These are phyloP conservation scores for Podaxis sp. DNA, from an alignment of 768 basidiomycete genomes.

Conservation along the genomic window DNA sequence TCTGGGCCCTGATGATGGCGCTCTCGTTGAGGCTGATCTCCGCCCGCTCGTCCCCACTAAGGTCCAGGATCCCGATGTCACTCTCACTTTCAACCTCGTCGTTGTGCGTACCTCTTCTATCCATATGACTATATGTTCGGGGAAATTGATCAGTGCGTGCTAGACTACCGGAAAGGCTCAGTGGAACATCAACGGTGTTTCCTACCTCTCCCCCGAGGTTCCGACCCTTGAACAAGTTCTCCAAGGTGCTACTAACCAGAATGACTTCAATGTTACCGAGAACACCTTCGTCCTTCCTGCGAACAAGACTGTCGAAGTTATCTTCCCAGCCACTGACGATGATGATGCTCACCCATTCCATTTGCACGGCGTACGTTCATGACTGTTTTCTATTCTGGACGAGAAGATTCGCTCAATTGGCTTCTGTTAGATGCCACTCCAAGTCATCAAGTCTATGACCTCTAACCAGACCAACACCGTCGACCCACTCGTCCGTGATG, in stretches of 20 bases:
- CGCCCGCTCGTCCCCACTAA: slow-evolving; percentile 24
- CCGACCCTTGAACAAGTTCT: slow-evolving; percentile 26
- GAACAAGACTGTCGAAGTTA: slow-evolving; percentile 22
- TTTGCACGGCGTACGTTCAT: slow-evolving; percentile 13
- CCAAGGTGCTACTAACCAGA: slow-evolving; percentile 14
- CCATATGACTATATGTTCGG: slow-evolving; percentile 6
- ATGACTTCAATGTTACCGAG: slow-evolving; percentile 22
- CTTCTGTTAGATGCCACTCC: neutral
- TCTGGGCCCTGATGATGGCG: slow-evolving; percentile 17
- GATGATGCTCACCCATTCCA: slow-evolving; percentile 16
- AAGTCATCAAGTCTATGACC: slow-evolving; percentile 24
- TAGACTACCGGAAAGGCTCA: slow-evolving; percentile 15
- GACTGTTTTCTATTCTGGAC: no score
- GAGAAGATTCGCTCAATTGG: neutral
- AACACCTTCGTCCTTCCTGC: slow-evolving; percentile 23
- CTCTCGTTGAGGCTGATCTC: slow-evolving; percentile 31
- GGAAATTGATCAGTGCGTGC: neutral
- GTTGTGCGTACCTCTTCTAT: slow-evolving; percentile 14
- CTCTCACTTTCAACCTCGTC: slow-evolving; percentile 27
- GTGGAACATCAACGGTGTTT: slow-evolving; percentile 30
- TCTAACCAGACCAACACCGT: slow-evolving; percentile 32
- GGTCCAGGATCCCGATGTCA: slow-evolving; percentile 15
- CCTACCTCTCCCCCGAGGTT: slow-evolving; percentile 21
- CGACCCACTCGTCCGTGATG: slow-evolving; percentile 59
- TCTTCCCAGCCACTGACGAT: slow-evolving; percentile 21